Evolutionary conservation across 2,329 filamentous ascomycete genomes (phyloP).

Genomic region (Fusarium kyushuense): DNA sequence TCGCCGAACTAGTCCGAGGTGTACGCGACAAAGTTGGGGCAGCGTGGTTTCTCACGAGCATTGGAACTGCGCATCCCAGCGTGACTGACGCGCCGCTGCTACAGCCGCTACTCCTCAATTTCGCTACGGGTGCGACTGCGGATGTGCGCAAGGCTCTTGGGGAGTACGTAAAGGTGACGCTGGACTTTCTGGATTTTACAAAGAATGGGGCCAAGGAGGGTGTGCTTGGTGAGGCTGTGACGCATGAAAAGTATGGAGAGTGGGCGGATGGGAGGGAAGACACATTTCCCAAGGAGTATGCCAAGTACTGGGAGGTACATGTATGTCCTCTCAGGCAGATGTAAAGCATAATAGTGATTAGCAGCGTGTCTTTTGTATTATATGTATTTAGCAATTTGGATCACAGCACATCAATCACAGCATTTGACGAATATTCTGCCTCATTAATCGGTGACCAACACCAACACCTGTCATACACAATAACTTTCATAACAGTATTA

Average conservation of each 20-base stretch:
- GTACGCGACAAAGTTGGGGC: slow-evolving; percentile 59
- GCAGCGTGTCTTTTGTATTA: not conserved
- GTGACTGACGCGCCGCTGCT: slow-evolving; percentile 76
- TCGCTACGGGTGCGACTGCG: slow-evolving; percentile 71
- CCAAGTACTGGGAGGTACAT: slow-evolving; percentile 59
- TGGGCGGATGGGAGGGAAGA: slow-evolving; percentile 54
- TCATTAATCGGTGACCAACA: not conserved
- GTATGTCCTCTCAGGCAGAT: slow-evolving; percentile 49
- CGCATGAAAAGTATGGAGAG: slow-evolving; percentile 55
- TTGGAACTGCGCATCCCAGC: slow-evolving; percentile 70
- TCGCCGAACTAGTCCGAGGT: slow-evolving; percentile 65
- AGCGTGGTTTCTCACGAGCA: slow-evolving; percentile 66
- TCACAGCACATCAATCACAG: not conserved
- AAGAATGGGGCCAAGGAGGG: slow-evolving; percentile 57
- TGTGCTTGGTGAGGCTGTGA: slow-evolving; percentile 63
- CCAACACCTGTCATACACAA: not conserved
- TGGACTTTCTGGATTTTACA: slow-evolving; percentile 68
- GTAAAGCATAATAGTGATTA: slow-evolving; percentile 5
- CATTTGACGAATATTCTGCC: not conserved
- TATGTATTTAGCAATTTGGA: not conserved
- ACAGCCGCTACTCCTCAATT: slow-evolving; percentile 69
- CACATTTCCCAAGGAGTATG: slow-evolving; percentile 51
- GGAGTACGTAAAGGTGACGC: slow-evolving; percentile 70
- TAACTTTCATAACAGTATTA: not conserved
- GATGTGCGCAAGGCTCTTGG: slow-evolving; percentile 66